Evolutionary conservation across 2,329 filamentous ascomycete species (phyloP).

Genomic region (Pleomassaria siparia): DNA sequence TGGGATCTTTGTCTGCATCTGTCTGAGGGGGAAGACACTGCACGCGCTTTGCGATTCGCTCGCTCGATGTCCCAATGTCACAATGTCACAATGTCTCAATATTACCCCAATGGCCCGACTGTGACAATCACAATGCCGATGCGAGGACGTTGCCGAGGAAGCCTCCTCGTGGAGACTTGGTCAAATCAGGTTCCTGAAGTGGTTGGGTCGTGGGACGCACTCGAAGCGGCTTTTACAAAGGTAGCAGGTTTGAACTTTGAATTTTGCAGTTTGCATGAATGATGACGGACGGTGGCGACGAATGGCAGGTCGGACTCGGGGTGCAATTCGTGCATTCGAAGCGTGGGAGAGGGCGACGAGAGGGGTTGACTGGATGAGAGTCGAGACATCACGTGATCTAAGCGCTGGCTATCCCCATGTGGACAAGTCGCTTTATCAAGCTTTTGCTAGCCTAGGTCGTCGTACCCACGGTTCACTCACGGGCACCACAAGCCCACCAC

Average conservation of each 20-base stretch:
- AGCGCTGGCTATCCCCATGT: slow-evolving; percentile 17
- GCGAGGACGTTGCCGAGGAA: background rate
- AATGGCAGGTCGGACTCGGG: slow-evolving; percentile 22
- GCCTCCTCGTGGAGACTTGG: slow-evolving; percentile 27
- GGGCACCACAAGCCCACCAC: background rate
- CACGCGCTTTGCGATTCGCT: too few species aligned
- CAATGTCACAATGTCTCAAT: too few species aligned
- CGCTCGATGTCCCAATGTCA: too few species aligned
- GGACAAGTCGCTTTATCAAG: slow-evolving; percentile 12
- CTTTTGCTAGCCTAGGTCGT: slow-evolving; percentile 10
- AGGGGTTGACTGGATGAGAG: slow-evolving; percentile 16
- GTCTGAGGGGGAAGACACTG: too few species aligned
- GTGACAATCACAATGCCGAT: background rate
- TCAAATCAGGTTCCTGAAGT: slow-evolving; percentile 28
- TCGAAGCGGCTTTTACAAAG: too few species aligned
- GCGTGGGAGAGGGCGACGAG: slow-evolving; percentile 7
- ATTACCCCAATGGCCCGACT: too few species aligned
- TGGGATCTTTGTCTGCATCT: too few species aligned
- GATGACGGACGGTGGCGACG: slow-evolving; percentile 17
- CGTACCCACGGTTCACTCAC: slow-evolving; percentile 1
- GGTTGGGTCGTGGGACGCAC: too few species aligned
- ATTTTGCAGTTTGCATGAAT: slow-evolving; percentile 43
- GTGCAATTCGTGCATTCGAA: slow-evolving; percentile 32
- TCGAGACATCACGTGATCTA: slow-evolving; percentile 11
- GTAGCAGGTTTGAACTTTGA: too few species aligned